These are phyloP conservation scores for Aspergillus costaricaensis DNA, from an alignment of 2,329 filamentous ascomycete genomes.

Conservation along the genomic window DNA sequence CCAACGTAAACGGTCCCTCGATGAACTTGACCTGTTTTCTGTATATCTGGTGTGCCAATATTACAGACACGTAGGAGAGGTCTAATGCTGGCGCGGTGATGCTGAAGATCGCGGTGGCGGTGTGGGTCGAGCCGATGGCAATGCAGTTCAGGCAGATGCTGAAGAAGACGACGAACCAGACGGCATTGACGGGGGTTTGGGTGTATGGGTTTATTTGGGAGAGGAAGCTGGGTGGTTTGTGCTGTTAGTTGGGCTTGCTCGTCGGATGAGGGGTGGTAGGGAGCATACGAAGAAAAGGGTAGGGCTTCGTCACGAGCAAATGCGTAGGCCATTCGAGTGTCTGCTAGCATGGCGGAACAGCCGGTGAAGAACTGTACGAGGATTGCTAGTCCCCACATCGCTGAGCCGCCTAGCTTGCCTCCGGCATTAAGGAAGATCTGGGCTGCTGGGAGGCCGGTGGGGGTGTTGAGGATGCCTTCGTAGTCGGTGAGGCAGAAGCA, in stretches of 20 bases:
- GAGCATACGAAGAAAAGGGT: constrained; percentile 58
- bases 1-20: constrained; percentile 60
- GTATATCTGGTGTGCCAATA: constrained; percentile 59
- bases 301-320: constrained; percentile 62
- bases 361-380: constrained; percentile 67
- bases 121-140: constrained; percentile 47
- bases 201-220: constrained; percentile 56
- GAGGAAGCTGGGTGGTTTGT: constrained; percentile 46
- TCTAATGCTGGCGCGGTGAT: constrained; percentile 57
- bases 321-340: constrained; percentile 64
- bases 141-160: constrained; percentile 55
- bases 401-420: constrained; percentile 57
- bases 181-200: constrained; percentile 62
- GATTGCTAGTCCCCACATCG: constrained; percentile 64
- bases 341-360: constrained; percentile 64
- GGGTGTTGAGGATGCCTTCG: constrained; percentile 57
- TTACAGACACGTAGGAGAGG: constrained; percentile 61
- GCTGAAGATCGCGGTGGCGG: constrained; percentile 53
- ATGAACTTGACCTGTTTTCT: constrained; percentile 55
- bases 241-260: background rate
- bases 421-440: constrained; percentile 63
- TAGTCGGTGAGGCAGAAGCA: constrained; percentile 64
- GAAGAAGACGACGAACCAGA: constrained; percentile 65
- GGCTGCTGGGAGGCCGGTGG: constrained; percentile 63
- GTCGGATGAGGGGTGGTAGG: background rate